phyloP scores from a whole-genome alignment of 2,329 filamentous ascomycete genomes.

The Fusarium multiceps region DNA sequence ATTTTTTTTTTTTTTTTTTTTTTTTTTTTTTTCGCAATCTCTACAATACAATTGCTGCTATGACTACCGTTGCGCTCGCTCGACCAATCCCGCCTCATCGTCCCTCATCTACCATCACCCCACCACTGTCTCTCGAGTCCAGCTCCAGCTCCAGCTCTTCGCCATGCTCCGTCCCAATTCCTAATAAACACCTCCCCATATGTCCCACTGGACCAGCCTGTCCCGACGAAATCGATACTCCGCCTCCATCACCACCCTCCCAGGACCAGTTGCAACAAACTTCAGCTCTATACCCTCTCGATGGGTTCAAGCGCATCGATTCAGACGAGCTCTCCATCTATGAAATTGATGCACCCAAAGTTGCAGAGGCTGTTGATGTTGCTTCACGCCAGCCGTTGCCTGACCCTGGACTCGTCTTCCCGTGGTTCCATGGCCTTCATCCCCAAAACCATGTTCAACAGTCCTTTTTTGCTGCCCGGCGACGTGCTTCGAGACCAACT shows the following conservation, averaged over 20 bases:
- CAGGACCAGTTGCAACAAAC: conserved; percentile 65
- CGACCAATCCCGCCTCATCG: conserved; percentile 60
- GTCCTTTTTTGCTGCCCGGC: conserved; percentile 85
- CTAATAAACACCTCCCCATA: conserved; percentile 91
- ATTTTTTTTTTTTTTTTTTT: too few species aligned
- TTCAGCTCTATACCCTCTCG: conserved; percentile 81
- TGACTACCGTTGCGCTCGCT: conserved; percentile 67
- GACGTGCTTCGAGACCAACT: conserved; percentile 76
- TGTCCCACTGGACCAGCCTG: conserved; percentile 81
- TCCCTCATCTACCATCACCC: conserved; percentile 57
- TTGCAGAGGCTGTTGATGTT: conserved; percentile 80
- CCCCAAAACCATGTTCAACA: conserved; percentile 89
- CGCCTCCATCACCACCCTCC: conserved; percentile 75
- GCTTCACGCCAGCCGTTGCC: conserved; percentile 83
- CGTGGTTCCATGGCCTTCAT: conserved; percentile 95
- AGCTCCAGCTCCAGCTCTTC: conserved; percentile 38
- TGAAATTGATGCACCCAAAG: conserved; percentile 74
- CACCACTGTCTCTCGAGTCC: conserved; percentile 55
- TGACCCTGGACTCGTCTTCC: conserved; percentile 87
- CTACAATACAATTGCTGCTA: conserved; percentile 44
- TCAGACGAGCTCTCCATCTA: conserved; percentile 72
- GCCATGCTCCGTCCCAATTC: conserved; percentile 63
- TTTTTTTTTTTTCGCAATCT: conserved; percentile 1
- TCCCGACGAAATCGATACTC: conserved; percentile 67
- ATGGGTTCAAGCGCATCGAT: conserved; percentile 65